Conservation (phyloP, 768 basidiomycete genomes). For the Paxillus involutus region DNA sequence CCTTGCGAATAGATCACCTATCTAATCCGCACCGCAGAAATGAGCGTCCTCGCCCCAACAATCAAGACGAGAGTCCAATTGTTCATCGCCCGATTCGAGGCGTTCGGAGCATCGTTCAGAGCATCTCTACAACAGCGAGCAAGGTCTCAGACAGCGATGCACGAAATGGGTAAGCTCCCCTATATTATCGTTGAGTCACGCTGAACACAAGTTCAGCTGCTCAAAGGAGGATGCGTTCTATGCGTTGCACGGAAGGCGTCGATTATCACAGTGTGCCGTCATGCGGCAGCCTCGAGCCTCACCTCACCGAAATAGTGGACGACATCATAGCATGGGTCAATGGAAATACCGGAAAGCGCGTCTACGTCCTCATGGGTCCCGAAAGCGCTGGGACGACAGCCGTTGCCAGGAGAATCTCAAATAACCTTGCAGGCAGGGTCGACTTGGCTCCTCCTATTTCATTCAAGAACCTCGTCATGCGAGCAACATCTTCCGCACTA, state of each 20-base stretch:
- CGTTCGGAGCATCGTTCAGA: neutral
- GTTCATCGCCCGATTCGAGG: slow-evolving; percentile 3
- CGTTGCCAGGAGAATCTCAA: slow-evolving; percentile 11
- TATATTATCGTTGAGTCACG: no score
- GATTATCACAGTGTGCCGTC: neutral
- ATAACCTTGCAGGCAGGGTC: neutral
- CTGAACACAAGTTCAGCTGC: no score
- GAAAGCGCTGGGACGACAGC: slow-evolving; percentile 1
- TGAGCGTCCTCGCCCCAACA: neutral
- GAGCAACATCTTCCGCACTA: slow-evolving; percentile 14
- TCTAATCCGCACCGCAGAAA: no score
- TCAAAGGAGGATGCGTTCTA: no score
- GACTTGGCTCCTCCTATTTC: slow-evolving; percentile 19
- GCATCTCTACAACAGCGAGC: neutral
- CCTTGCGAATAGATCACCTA: no score
- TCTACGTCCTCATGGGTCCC: slow-evolving; percentile 15
- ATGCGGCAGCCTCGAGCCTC: slow-evolving; percentile 1
- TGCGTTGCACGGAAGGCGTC: neutral
- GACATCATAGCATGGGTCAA: slow-evolving; percentile 20
- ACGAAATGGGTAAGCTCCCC: no score
- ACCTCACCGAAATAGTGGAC: slow-evolving; percentile 7
- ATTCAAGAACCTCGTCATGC: slow-evolving; percentile 3
- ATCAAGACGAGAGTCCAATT: neutral
- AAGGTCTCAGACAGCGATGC: no score
- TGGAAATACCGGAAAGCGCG: neutral